Conservation (phyloP, 2,329 filamentous ascomycete genomes). For the Lasiodiplodia hormozganensis region DNA sequence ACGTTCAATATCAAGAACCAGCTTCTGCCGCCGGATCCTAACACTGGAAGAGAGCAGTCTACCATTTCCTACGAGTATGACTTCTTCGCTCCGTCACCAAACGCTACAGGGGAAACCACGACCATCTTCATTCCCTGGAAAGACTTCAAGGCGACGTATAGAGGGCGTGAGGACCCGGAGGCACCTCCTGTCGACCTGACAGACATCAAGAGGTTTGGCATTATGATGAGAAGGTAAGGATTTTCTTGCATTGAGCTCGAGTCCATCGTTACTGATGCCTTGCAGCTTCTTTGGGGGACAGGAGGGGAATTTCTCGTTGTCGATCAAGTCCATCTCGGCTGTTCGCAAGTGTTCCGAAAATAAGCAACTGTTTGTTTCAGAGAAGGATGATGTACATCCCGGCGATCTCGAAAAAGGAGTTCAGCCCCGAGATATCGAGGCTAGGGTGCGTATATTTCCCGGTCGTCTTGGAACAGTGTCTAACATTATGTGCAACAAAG, state of each 20-base stretch:
- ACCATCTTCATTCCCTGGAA: slow-evolving; percentile 67
- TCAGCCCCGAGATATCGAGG: slow-evolving; percentile 3
- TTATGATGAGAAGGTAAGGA: slow-evolving; percentile 81
- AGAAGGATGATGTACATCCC: not conserved
- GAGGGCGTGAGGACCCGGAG: slow-evolving; percentile 70
- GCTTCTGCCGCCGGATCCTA: slow-evolving; percentile 60
- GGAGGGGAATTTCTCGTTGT: slow-evolving; percentile 70
- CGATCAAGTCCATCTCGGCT: slow-evolving; percentile 63
- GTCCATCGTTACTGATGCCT: not conserved
- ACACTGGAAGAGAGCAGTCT: slow-evolving; percentile 74
- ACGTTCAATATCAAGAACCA: slow-evolving; percentile 78
- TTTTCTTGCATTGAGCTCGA: not conserved
- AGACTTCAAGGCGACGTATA: slow-evolving; percentile 74
- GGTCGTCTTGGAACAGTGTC: not conserved
- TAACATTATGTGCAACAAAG: slow-evolving; percentile 3
- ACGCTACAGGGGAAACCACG: slow-evolving; percentile 33
- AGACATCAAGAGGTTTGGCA: slow-evolving; percentile 69
- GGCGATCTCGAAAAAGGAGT: slow-evolving; percentile 38
- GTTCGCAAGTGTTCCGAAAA: slow-evolving; percentile 33
- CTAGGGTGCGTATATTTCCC: not conserved
- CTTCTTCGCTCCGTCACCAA: slow-evolving; percentile 51
- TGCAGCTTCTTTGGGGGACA: slow-evolving; percentile 77
- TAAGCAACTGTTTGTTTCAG: not conserved
- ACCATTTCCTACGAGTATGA: slow-evolving; percentile 77
- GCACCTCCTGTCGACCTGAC: slow-evolving; percentile 65